These are phyloP conservation scores for Fonsecaea monophora DNA, from an alignment of 2,329 filamentous ascomycete genomes.

Conservation along the genomic window DNA sequence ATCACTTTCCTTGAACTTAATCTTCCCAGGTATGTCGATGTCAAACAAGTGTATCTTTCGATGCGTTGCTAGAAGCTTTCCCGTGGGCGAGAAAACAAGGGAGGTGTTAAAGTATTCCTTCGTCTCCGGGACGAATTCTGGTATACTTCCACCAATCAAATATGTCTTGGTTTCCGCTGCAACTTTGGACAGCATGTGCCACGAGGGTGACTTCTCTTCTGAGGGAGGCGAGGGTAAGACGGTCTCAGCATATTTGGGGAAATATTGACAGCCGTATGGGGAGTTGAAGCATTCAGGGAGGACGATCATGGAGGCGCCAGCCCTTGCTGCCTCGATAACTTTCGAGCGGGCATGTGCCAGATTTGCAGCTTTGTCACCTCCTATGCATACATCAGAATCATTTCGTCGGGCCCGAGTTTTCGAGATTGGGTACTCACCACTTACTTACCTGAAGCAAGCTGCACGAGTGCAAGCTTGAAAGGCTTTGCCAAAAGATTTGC, in stretches of 20 bases:
- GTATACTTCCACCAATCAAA: conserved; percentile 90
- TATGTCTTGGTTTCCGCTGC: conserved; percentile 80
- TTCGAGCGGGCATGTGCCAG: conserved; percentile 79
- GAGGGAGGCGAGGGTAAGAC: conserved; percentile 79
- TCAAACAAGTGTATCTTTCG: conserved; percentile 97
- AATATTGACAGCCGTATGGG: conserved; percentile 90
- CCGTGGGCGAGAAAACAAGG: conserved; percentile 79
- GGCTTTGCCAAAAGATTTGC: conserved; percentile 72
- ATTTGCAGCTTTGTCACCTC: conserved; percentile 83
- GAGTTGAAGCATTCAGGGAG: conserved; percentile 99
- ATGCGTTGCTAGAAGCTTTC: conserved; percentile 82
- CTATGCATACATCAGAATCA: conserved; percentile 46
- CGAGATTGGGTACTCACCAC: conserved; percentile 29
- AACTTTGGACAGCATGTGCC: conserved; percentile 80
- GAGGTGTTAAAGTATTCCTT: conserved; percentile 90
- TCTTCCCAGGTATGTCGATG: conserved; percentile 95
- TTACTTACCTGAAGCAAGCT: conserved; percentile 74
- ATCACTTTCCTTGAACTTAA: conserved; percentile 88
- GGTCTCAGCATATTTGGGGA: conserved; percentile 88
- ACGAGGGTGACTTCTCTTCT: conserved; percentile 75
- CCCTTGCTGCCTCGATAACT: conserved; percentile 77
- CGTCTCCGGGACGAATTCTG: conserved; percentile 71
- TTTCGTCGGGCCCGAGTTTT: neutral
- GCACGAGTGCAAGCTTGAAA: conserved; percentile 80
- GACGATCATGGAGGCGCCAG: conserved; percentile 84